Conservation (phyloP, 2,329 filamentous ascomycete genomes). For the Trichophyton schoenleinii region DNA sequence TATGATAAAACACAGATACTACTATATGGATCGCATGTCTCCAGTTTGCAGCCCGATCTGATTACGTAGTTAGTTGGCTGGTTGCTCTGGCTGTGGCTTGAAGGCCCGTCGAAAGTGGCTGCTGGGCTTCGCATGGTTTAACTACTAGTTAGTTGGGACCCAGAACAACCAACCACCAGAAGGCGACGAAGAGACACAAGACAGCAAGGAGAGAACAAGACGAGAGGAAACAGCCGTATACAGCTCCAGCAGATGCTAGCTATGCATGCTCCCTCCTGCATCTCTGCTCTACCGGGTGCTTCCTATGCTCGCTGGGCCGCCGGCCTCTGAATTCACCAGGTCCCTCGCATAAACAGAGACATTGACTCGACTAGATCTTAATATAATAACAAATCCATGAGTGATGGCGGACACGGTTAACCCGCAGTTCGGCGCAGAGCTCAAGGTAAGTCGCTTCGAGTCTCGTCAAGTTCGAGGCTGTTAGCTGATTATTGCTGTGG, state of each 20-base stretch:
- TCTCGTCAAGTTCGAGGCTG: neutral
- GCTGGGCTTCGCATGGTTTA: neutral
- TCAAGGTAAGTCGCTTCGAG: conserved; percentile 51
- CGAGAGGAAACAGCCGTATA: neutral
- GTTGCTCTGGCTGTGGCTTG: neutral
- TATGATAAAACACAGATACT: too few species aligned
- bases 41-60: neutral
- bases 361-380: neutral
- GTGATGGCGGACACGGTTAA: conserved; percentile 67
- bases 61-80: neutral
- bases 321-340: neutral
- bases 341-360: neutral
- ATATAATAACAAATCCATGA: neutral
- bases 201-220: neutral
- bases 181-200: neutral
- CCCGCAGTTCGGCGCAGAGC: conserved; percentile 81
- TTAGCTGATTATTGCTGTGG: neutral
- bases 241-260: neutral
- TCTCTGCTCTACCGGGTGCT: neutral
- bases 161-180: neutral
- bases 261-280: neutral
- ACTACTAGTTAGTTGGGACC: too few species aligned
- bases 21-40: neutral
- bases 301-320: neutral
- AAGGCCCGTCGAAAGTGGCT: neutral